A percentile compares a stretch with the other conserved stretches of the same genome.
Evolutionary conservation across 169 alveolate species (phyloP).

Genomic region (Plasmodium fragile): DNA sequence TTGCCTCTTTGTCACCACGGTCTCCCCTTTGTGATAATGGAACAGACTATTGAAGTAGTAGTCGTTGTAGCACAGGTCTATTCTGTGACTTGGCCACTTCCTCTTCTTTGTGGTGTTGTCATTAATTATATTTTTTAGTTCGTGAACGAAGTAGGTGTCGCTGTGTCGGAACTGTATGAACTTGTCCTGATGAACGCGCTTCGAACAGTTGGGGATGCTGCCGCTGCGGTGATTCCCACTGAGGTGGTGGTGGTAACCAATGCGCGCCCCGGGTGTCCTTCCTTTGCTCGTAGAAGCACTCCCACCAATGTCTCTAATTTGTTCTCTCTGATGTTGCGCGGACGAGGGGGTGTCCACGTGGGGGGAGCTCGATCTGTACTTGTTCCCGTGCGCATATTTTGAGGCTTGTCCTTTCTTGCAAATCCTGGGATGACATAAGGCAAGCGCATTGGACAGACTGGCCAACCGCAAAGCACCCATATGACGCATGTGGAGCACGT

Average conservation of each 20-base stretch:
- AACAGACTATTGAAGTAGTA: constrained; percentile 2
- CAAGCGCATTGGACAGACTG: not conserved
- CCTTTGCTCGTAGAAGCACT: not conserved
- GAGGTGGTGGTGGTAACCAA: not conserved
- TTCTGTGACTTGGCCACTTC: not conserved
- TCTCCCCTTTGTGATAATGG: not conserved
- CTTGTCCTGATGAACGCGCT: not conserved
- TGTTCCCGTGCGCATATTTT: not conserved
- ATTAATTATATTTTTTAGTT: constrained; percentile 10
- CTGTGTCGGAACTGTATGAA: not conserved
- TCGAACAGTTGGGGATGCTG: not conserved
- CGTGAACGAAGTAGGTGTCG: constrained; percentile 25
- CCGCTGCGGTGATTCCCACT: not conserved
- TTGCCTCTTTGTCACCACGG: not conserved
- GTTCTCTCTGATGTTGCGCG: too few relatives aligned
- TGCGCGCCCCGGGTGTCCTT: not conserved
- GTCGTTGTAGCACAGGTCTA: constrained; percentile 14
- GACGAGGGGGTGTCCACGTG: too few relatives aligned
- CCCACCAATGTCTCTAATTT: too few relatives aligned
- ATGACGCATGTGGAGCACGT: not conserved
- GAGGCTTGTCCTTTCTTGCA: not conserved
- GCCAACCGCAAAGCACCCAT: not conserved
- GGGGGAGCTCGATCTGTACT: not conserved
- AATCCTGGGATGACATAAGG: not conserved
- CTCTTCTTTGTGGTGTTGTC: constrained; percentile 5